Evolutionary conservation across 495 filamentous ascomycete species (phyloP), one percentile per base, ranked within the genome.

Genomic region (Penicillium malachiteum): DNA sequence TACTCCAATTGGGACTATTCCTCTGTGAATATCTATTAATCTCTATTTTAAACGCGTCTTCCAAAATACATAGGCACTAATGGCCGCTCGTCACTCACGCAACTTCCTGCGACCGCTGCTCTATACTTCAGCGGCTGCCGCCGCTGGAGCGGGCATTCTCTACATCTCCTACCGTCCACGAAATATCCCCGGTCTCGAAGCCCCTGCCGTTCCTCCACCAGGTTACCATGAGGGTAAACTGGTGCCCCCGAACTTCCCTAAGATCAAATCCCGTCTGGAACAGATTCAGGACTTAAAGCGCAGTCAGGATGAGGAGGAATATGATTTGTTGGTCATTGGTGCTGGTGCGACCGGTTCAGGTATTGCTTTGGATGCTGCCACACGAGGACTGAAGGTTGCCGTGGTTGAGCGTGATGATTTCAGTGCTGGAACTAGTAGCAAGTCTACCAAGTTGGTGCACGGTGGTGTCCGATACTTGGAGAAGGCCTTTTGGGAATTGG

Each of bases 331-430:
- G 44, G 79, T 98, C 34, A 95, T 97, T 68, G 94, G 94, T 47
- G 92, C 84, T 52, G 94, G 94, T 52, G 94, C 94, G 31, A 98
- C 94, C 5, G 94, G 94, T 7, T 82, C 90, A 33, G 94, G 94
- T 39, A 91, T 97, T 63, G 94, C 94, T 9, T 78, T 98, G 16
- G 94, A 98, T 78, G 94, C 94, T 12, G 93, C 87, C 32, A 96
- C 92, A 1, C 80, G 94, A 71, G 94, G 94, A 6, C 74, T 98
- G 62, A 94, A 89, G 74, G 94, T 98, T 39, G 94, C 94, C 35
- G 70, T 96, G 41, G 86, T 98, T n/a, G 94, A 98, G 71, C 79
- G 91, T 48, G 94, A 97, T 65, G 94, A 98, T 71, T 98, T 98
- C 72, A 88, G 86, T 64, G 84, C 86, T 58, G 94, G 94, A 17